phyloP scores from a whole-genome alignment of 2,329 filamentous ascomycete species.

The Trichoderma endophyticum region DNA sequence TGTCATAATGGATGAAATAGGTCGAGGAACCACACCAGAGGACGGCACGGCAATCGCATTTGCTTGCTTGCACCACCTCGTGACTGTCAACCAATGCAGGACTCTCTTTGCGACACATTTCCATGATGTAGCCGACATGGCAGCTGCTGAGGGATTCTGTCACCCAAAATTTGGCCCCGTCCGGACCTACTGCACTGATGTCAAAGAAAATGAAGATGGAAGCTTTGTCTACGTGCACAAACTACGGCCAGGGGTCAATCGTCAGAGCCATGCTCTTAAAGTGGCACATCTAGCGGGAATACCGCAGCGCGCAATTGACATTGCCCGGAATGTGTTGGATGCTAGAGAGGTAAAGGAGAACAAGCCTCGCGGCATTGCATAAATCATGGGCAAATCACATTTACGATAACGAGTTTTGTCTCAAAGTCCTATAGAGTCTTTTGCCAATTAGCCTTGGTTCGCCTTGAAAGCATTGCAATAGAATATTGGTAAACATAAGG shows the following conservation, averaged over 20 bases:
- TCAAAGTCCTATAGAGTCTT: not conserved
- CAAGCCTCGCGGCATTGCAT: not conserved
- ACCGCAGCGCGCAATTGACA: conserved; percentile 66
- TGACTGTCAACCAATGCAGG: conserved; percentile 71
- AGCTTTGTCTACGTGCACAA: conserved; percentile 86
- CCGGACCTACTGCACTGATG: conserved; percentile 83
- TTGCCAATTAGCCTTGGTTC: conserved; percentile 39
- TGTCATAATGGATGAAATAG: conserved; percentile 98
- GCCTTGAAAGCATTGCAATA: conserved; percentile 27
- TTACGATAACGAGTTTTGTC: not conserved
- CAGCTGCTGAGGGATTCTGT: conserved; percentile 48
- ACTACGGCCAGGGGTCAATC: conserved; percentile 77
- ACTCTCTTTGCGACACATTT: conserved; percentile 95
- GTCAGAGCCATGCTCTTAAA: conserved; percentile 85
- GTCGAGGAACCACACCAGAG: conserved; percentile 87
- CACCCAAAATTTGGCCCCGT: conserved; percentile 43
- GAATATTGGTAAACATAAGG: conserved; percentile 18
- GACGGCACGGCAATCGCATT: conserved; percentile 89
- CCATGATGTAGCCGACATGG: conserved; percentile 78
- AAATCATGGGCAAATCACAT: not conserved
- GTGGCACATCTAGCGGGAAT: conserved; percentile 86
- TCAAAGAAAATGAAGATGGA: conserved; percentile 66
- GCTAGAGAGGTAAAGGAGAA: not conserved
- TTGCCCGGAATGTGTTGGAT: conserved; percentile 50
- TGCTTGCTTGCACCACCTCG: conserved; percentile 81